Evolutionary conservation across 176 grass and related monocot genomes (phyloP), one percentile per base, ranked within the genome.

Genomic region (Leersia perrieri): DNA sequence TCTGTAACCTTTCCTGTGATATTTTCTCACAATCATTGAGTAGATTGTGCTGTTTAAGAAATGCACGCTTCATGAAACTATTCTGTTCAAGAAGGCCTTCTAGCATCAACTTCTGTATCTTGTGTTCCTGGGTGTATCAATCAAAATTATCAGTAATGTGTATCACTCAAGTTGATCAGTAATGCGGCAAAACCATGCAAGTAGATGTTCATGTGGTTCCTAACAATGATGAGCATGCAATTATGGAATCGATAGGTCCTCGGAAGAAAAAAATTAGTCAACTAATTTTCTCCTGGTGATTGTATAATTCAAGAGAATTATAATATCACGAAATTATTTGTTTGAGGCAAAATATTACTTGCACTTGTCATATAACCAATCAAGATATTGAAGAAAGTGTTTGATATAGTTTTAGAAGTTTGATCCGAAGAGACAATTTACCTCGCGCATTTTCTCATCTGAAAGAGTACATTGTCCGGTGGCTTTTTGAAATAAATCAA

Each of bases 71-170:
- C 65, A 89, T 71, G 69, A 92, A n/a, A 6, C 83, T n/a, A 9
- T 92, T 92, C 76, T 92, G 83, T 49, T 84, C 65, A 62, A 92
- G 87, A 28, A 92, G 72, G 14, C n/a, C 47, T 62, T 67, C 90
- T 0, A 89, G 42, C 80, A 89, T 85, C 71, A 86, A 80, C 75
- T 92, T 89, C 20, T 89, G 64, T 68, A 84, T 62, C 64, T 72
- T 81, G 27, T 92, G 76, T 25, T 92, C 90, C 87, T 92, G 60
- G 30, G 82, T 66, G n/a, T 20, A 44, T 33, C 68, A 26, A 13
- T 28, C 20, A 74, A 73, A 38, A 11, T 63, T 18, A 36, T 28
- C 11, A 87, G 16, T 6, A 12, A 35, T 15, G 65, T 66, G n/a
- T 20, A 44, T 33, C 68, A 26, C 10, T 28, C 20, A 74, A 73